Base-by-base conservation (phyloP, 371 early-diverging fungal species). In the Fennellomyces sp. region DNA sequence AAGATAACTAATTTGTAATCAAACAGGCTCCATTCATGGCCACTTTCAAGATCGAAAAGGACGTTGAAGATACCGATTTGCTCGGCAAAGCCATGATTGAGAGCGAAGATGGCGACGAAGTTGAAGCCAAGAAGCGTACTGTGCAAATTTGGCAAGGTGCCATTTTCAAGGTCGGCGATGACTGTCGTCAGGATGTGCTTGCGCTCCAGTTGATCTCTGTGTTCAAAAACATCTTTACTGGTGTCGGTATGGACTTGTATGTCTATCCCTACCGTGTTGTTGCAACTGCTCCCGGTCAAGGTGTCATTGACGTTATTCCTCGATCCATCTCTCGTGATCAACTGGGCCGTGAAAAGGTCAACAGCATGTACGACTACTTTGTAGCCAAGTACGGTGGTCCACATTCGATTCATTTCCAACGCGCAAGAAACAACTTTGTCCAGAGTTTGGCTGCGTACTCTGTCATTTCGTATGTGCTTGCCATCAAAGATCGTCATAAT, bases 401-500 rank as follows among this genome's bases (percentile, higher is more conserved):
- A 25, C 92, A 98, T 56, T 90, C 96, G 17, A 89, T 95, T 28
- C 82, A 83, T 42, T 99, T 95, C 75, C 94, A 93, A 56, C 86
- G 93, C 26, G 99, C 99, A 1, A 89, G 96, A 36, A 89, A 85
- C 66, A 94, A 94, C 70, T 99, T 99, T 88, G 94, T 99, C 12
- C 92, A 94, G 65, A 94, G 94, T 61, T 86, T 96, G 27, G 99
- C 99, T 3, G 97, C 99, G 23, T 99, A 98, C 70, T 97, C 98
- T 10, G 86, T 99, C 17, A 89, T 99, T 30, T 87, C 94, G 26
- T 99, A 96, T 76, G 60, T 99, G 58, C 82, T 99, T 28, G 95
- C 96, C 67, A 93, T 99, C 74, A 99, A 99, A 76, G 99, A 99
- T 81, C 88, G 99, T 28, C 99, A 99, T 77, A 99, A 99, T 74